Base-by-base conservation (phyloP, 2,329 filamentous ascomycete species). In the Neurospora sp. region DNA sequence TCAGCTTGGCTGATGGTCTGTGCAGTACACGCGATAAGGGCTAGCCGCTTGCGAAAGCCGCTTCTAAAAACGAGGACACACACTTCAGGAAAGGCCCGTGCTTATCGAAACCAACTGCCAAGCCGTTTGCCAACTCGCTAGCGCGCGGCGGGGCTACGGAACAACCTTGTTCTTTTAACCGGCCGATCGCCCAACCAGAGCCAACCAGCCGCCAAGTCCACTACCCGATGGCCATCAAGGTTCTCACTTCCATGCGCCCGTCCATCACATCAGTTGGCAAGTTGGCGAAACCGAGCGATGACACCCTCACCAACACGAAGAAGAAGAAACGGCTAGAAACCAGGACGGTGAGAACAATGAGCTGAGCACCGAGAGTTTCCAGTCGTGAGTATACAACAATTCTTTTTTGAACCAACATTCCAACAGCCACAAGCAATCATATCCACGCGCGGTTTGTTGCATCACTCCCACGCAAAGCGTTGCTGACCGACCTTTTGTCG, bases 361-460 rank as follows among this genome's bases (percentile, higher is more conserved):
- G 11, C 23, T 28, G 12, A 57, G 19, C 5, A 28, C 19, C 23
- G 46, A 57, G 23, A 57, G 12, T 28, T 17, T 23, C 23, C 23
- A 57, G 19, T 17, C 23, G 8, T 5, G 43, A 46, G 5, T 10
- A 46, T 46, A 10, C 43, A 46, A 23, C 4, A 46, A 1, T 33
- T 57, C 23, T 57, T 57, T 28, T 57, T 28, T 28, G 23, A 33
- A 57, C 23, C 46, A 41, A 70, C 68, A 36, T 69, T 78, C 79
- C 77, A 79, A 65, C 79, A 81, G 38, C 75, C 76, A 67, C 77
- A 78, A 17, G 69, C 66, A 17, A 69, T 70, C 68, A 76, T 73
- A 41, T 76, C 76, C 67, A 46, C 74, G 68, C 52, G 71, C 46
- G 46, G 23, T 57, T 57, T 15, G 23, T 57, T 12, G 46, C 46